Evolutionary conservation across 139 green algal genomes (phyloP), one percentile per base, ranked within the genome.

Genomic region (Chloropicon primus): DNA sequence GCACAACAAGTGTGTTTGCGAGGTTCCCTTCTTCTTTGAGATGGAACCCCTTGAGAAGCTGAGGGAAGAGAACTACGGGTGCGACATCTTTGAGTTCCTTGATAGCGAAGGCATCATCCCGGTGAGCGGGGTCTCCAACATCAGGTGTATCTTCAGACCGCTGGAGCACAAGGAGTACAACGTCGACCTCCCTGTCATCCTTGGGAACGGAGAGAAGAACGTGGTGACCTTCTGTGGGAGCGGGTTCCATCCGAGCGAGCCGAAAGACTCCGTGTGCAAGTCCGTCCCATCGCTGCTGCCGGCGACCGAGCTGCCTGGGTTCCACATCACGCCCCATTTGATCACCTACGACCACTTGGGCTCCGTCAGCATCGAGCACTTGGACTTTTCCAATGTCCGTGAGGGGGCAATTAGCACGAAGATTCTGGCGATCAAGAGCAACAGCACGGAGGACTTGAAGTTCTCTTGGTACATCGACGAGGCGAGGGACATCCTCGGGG

Each of bases 131-230:
- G 62, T 79, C 1, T 82, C 79, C 1, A 53, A 76, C 0, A 74
- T 91, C 25, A 80, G 83, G 53, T 89, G 81, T 75, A 25, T 83
- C 1, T 89, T 91, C 41, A 79, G 77, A 23, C 85, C 87, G 0
- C 21, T 88, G n/a, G 87, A 91, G 79, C 85, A 81, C 5, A 81
- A 82, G 72, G 10, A n/a, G 22, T 83, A 84, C 76, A 29, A 24
- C 0, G 77, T 86, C 2, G 79, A 79, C 0, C 72, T 89, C 24
- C 83, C 79, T 29, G 25, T 76, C 24, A 23, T 28, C 28, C 41
- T 76, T 2, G 27, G 25, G 2, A 28, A 76, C 73, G 73, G 73
- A 21, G 41, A 27, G 73, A 54, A 27, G 24, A 28, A 76, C 73
- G 73, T 76, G 23, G 25, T 76, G n/a, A 76, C 25, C 24, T 54